phyloP scores from a whole-genome alignment of 2,329 filamentous ascomycete genomes.

The Aureobasidium namibiae region DNA sequence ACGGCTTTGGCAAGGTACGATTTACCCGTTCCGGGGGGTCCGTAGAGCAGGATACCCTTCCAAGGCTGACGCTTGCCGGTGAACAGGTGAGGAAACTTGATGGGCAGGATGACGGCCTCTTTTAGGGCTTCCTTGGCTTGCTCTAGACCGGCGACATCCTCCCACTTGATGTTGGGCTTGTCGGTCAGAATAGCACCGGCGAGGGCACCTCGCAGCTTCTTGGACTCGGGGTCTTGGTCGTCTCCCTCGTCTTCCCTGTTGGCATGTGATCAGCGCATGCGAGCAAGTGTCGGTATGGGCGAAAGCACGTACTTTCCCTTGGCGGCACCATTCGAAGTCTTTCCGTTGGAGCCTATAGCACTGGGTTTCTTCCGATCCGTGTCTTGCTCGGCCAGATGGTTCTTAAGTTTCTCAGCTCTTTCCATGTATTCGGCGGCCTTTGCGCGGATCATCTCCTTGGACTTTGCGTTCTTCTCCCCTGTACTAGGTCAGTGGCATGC shows the following conservation, averaged over 20 bases:
- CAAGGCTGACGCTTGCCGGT: slow-evolving; percentile 93
- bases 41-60: slow-evolving; percentile 96
- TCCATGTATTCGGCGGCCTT: slow-evolving; percentile 98
- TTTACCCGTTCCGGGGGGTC: slow-evolving; percentile 94
- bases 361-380: slow-evolving; percentile 61
- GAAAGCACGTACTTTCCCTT: slow-evolving; percentile 44
- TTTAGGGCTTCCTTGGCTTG: slow-evolving; percentile 93
- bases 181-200: slow-evolving; percentile 89
- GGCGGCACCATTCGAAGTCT: slow-evolving; percentile 53
- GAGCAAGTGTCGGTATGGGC: too few relatives aligned
- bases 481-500: slow-evolving; percentile 14
- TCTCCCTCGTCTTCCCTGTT: slow-evolving; percentile 47
- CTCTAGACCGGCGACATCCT: slow-evolving; percentile 93
- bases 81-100: slow-evolving; percentile 96
- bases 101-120: slow-evolving; percentile 93
- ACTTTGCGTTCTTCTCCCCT: slow-evolving; percentile 91
- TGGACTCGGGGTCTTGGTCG: slow-evolving; percentile 78
- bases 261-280: not conserved
- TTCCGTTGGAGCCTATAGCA: slow-evolving; percentile 64
- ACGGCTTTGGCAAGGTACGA: slow-evolving; percentile 96
- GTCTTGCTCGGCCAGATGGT: slow-evolving; percentile 71
- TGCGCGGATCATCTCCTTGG: slow-evolving; percentile 92
- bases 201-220: slow-evolving; percentile 87
- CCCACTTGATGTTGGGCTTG: slow-evolving; percentile 94
- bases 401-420: slow-evolving; percentile 94